Percentiles rank a stretch among this genome's conserved stretches.
Conservation (phyloP, 1,284 basidiomycete species). For the Ganoderma boninense region DNA sequence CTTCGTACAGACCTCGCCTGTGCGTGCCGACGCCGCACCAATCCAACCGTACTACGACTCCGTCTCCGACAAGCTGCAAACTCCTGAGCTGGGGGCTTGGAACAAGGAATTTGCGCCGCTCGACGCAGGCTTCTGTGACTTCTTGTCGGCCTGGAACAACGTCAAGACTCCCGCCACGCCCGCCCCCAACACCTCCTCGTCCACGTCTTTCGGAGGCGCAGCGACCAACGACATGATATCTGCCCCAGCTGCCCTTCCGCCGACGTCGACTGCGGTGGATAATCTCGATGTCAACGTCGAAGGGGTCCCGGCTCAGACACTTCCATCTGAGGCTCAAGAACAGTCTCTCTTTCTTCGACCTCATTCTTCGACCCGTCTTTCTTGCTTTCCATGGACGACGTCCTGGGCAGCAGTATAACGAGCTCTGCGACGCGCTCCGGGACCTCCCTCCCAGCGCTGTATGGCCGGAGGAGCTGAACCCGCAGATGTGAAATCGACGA, state of each 20-base stretch:
- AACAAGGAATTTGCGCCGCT: background rate
- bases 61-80: no score
- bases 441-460: background rate
- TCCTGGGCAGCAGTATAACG: no score
- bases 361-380: background rate
- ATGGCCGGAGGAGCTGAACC: background rate
- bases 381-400: background rate
- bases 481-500: background rate
- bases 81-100: conserved; percentile 13
- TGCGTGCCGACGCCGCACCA: background rate
- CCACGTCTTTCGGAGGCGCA: background rate
- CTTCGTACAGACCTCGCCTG: background rate
- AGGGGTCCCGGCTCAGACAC: no score
- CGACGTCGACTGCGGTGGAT: background rate
- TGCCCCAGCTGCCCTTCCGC: background rate
- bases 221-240: background rate
- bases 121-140: background rate
- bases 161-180: background rate
- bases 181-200: background rate
- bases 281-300: background rate
- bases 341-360: background rate
- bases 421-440: background rate
- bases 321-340: background rate
- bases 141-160: background rate
- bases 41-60: background rate